A percentile compares a stretch with the other conserved stretches of the same genome.
phyloP scores from a whole-genome alignment of 768 basidiomycete species.

The Tricholoma terreum region DNA sequence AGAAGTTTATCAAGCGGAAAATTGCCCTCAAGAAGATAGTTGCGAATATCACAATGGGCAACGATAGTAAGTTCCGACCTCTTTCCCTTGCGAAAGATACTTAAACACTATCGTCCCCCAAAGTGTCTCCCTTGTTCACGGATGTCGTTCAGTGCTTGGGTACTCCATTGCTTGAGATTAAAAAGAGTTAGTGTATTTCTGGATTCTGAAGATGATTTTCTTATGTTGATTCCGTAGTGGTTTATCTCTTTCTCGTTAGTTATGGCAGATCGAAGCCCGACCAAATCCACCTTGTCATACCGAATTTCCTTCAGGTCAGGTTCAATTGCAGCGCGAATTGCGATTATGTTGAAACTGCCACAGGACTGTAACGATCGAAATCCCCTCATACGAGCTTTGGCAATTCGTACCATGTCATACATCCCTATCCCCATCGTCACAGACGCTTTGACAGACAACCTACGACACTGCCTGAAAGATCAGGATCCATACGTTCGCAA shows the following conservation, averaged over 20 bases:
- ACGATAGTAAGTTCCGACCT: slow-evolving; percentile 79
- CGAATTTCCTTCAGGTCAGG: slow-evolving; percentile 81
- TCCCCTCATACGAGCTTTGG: slow-evolving; percentile 93
- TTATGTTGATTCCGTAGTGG: slow-evolving; percentile 56
- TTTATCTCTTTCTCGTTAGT: slow-evolving; percentile 95
- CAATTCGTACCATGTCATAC: slow-evolving; percentile 99
- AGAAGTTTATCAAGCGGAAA: slow-evolving; percentile 92
- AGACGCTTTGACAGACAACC: slow-evolving; percentile 81
- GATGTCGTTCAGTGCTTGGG: slow-evolving; percentile 94
- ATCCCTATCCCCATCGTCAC: slow-evolving; percentile 90
- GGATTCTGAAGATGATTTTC: not conserved
- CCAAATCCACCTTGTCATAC: slow-evolving; percentile 88
- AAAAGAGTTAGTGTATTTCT: slow-evolving; percentile 77
- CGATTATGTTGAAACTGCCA: slow-evolving; percentile 2
- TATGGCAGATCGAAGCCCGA: slow-evolving; percentile 94
- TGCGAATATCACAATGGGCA: slow-evolving; percentile 99
- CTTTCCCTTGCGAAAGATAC: slow-evolving; percentile 16
- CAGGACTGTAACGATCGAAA: slow-evolving; percentile 97
- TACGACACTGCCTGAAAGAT: slow-evolving; percentile 91
- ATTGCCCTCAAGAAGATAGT: slow-evolving; percentile 95
- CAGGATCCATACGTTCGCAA: slow-evolving; percentile 97
- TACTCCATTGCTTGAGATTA: slow-evolving; percentile 95
- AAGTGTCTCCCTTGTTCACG: slow-evolving; percentile 93
- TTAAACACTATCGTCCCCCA: slow-evolving; percentile 17
- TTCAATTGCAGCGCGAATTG: not conserved